Base-by-base conservation (phyloP, 257 asterid species). In the Petunia axillaris region DNA sequence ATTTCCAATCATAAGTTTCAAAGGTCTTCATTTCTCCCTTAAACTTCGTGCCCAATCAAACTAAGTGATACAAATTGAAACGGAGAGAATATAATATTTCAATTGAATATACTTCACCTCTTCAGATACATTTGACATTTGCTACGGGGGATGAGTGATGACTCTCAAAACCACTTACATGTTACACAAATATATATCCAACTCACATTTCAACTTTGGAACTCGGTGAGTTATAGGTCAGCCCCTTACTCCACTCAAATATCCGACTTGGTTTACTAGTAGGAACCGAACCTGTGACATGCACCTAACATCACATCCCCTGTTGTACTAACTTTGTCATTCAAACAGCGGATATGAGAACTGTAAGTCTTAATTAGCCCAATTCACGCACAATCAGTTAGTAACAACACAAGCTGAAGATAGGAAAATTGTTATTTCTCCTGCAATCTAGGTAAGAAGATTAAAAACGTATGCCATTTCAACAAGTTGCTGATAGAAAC, bases 401-500 rank as follows among this genome's bases (percentile, higher is more conserved):
- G 55, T 41, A 67, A 25, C 25, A 67, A 67, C 43, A 50, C 38
- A 67, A 67, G 75, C 52, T 41, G 2, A 43, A 67, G 39, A 67
- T 3, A 0, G 43, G 77, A 46, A 70, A 25, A 10, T n/a, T 35
- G 77, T 70, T 63, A 25, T 70, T 46, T 46, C 77, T 46, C 77
- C 77, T 70, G 41, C 46, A 70, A 70, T 70, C 59, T 70, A 70
- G 57, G 59, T 8, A 70, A 70, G 1, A 2, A 25, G 57, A 16
- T 46, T 4, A 46, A 44, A 65, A 46, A 0, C 68, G 5, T 9
- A 25, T 37, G 7, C 16, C 25, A 55, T 46, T 41, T 1, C 59
- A 70, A 46, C 77, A 70, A 41, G 9, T 70, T 70, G 43, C 59
- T 54, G 3, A 43, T 25, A 53, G 25, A 70, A 70, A 70, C 48